Base-by-base conservation (phyloP, 2,329 filamentous ascomycete species). In the Talaromyces albobiverticillius region DNA sequence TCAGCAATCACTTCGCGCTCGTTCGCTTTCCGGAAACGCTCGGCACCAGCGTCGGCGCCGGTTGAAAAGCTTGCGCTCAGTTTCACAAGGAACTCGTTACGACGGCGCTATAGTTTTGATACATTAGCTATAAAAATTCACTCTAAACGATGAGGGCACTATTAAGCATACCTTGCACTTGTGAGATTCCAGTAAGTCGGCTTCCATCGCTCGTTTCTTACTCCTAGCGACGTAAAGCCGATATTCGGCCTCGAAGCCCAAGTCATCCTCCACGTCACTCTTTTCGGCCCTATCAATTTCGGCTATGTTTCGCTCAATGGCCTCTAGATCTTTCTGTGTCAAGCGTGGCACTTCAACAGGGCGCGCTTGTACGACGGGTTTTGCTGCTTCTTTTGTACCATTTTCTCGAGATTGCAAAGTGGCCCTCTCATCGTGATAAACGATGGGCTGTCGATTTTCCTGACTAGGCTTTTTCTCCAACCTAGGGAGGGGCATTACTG, bases 1-100 rank as follows among this genome's bases (percentile, higher is more conserved):
- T 96, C 88, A 51, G 88, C 83, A 56, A 93, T 82, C 1, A 94
- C 93, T 38, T 88, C 86, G 16, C 89, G 83, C 66, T 91, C 92
- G 68, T 94, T 86, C 43, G 86, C 77, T 13, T 88, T 81, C 56
- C 89, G 84, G 69, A 89, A 96, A 29, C 89, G 85, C 51, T 86
- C 81, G 64, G 88, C 88, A 36, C 90, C 90, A 16, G 83, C 79
- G 48, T 85, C 80, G 47, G 87, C 84, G 64, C 93, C 88, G 41
- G 78, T 78, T 52, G 79, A 78, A 48, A 96, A 82, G 51, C 86
- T 75, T 56, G 80, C 78, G 55, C 79, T 76, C 53, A 82, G 75
- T 42, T 77, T 77, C 31, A 85, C 69, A 68, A 85, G 64, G 70
- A 82, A 70, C 75, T 82, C 64, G 65, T 78, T 61, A 67, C 81